Percentiles rank a stretch among this genome's conserved stretches.
These are phyloP conservation scores for Crithidia brevicula DNA, from an alignment of 208 protist species.

Conservation along the genomic window DNA sequence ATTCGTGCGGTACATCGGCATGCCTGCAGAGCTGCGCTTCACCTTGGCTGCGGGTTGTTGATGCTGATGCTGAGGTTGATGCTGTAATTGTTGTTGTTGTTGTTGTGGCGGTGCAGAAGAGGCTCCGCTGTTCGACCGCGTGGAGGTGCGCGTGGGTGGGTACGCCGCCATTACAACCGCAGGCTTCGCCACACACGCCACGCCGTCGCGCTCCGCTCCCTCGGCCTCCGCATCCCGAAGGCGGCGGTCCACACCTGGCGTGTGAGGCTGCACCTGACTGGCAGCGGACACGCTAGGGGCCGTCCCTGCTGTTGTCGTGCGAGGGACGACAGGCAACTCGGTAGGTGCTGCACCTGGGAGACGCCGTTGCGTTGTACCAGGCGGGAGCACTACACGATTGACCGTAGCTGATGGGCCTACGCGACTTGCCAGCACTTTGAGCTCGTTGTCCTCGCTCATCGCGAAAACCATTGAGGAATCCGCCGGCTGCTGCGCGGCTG, in stretches of 20 bases:
- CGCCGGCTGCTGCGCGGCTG: neutral
- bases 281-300: no score
- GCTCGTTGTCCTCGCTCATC: slow-evolving; percentile 42
- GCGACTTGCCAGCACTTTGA: slow-evolving; percentile 38
- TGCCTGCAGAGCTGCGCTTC: neutral
- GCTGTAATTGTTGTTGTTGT: neutral
- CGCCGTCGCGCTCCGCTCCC: neutral
- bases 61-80: slow-evolving; percentile 2
- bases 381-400: no score
- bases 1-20: slow-evolving; percentile 12
- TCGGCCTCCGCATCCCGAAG: neutral
- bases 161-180: no score
- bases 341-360: no score
- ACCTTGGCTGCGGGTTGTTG: neutral
- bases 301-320: no score
- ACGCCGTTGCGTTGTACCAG: neutral
- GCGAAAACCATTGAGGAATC: slow-evolving; percentile 36
- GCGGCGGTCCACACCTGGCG: slow-evolving; percentile 12
- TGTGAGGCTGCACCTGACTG: slow-evolving; percentile 30
- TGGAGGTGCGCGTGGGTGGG: no score
- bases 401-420: slow-evolving; percentile 5
- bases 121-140: neutral
- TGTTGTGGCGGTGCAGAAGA: neutral
- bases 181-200: slow-evolving; percentile 1
- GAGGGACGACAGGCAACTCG: no score